Evolutionary conservation across 2,329 filamentous ascomycete genomes (phyloP).

Genomic region (Lecanicillium sp.): DNA sequence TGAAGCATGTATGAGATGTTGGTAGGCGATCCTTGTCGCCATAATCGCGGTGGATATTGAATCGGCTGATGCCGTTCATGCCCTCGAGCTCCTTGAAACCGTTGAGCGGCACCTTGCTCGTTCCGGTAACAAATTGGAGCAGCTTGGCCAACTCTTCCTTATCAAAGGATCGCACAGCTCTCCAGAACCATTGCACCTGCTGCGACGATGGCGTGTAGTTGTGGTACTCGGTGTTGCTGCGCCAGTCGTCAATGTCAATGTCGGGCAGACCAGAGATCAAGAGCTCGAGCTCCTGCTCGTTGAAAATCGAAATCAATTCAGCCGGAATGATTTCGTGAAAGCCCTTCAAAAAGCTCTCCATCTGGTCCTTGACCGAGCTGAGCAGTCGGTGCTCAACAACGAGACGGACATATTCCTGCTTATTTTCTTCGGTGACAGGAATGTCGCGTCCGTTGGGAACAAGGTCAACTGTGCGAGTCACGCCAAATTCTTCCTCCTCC

Average conservation of each 20-base stretch:
- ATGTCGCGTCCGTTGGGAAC: conserved; percentile 85
- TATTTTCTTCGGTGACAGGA: conserved; percentile 94
- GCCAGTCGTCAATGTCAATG: conserved; percentile 98
- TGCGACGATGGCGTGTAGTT: conserved; percentile 92
- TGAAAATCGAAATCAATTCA: conserved; percentile 93
- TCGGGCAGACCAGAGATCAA: conserved; percentile 95
- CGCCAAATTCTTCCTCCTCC: conserved; percentile 90
- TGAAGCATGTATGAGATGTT: conserved; percentile 97
- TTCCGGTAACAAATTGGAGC: conserved; percentile 96
- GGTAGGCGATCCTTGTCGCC: conserved; percentile 93
- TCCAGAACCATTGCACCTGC: conserved; percentile 99
- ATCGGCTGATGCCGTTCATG: conserved; percentile 96
- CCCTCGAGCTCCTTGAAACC: conserved; percentile 98
- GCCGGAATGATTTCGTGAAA: conserved; percentile 98
- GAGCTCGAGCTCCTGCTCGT: conserved; percentile 93
- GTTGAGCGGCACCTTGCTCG: conserved; percentile 95
- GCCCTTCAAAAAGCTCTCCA: conserved; percentile 86
- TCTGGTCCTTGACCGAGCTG: conserved; percentile 87
- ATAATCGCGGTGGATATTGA: conserved; percentile 98
- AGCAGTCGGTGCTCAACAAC: conserved; percentile 92
- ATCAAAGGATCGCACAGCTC: conserved; percentile 92
- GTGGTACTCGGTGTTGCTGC: conserved; percentile 97
- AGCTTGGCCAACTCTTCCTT: conserved; percentile 98
- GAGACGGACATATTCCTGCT: conserved; percentile 91
- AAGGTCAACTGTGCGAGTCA: conserved; percentile 79